These are phyloP conservation scores for Diaporthe citri DNA, from an alignment of 2,329 filamentous ascomycete genomes.

Conservation along the genomic window DNA sequence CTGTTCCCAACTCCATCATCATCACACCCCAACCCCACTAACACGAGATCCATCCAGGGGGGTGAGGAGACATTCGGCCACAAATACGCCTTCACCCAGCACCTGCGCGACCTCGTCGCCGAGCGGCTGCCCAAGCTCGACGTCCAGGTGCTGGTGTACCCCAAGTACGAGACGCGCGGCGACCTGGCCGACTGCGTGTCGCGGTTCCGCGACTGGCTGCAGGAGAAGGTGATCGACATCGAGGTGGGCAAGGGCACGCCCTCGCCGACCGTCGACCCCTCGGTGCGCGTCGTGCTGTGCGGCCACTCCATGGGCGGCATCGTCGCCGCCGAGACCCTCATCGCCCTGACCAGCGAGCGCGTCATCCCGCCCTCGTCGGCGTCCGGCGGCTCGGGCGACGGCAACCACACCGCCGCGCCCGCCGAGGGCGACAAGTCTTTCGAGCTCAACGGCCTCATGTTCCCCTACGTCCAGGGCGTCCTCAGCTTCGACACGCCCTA, in stretches of 20 bases:
- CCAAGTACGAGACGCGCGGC: slow-evolving; percentile 84
- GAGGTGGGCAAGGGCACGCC: slow-evolving; percentile 86
- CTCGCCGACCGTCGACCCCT: slow-evolving; percentile 88
- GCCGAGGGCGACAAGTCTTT: slow-evolving; percentile 44
- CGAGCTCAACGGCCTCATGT: slow-evolving; percentile 78
- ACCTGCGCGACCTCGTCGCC: slow-evolving; percentile 75
- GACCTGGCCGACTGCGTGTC: slow-evolving; percentile 79
- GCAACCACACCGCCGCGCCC: slow-evolving; percentile 56
- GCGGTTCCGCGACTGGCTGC: slow-evolving; percentile 84
- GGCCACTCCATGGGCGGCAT: slow-evolving; percentile 96
- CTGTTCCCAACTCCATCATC: background rate
- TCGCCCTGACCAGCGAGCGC: slow-evolving; percentile 74
- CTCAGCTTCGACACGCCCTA: slow-evolving; percentile 96
- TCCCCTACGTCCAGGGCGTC: slow-evolving; percentile 91
- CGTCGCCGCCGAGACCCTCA: slow-evolving; percentile 88
- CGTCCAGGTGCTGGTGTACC: slow-evolving; percentile 79
- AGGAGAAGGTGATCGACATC: slow-evolving; percentile 93
- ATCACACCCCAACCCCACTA: slow-evolving; percentile 30
- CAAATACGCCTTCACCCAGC: slow-evolving; percentile 75
- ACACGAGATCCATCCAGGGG: slow-evolving; percentile 61
- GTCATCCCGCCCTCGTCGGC: slow-evolving; percentile 61
- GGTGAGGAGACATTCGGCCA: slow-evolving; percentile 82
- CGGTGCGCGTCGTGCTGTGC: slow-evolving; percentile 83
- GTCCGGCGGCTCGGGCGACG: slow-evolving; percentile 49
- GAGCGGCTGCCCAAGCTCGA: slow-evolving; percentile 76